phyloP scores from a whole-genome alignment of 2,329 filamentous ascomycete species.

The Capronia coronata region DNA sequence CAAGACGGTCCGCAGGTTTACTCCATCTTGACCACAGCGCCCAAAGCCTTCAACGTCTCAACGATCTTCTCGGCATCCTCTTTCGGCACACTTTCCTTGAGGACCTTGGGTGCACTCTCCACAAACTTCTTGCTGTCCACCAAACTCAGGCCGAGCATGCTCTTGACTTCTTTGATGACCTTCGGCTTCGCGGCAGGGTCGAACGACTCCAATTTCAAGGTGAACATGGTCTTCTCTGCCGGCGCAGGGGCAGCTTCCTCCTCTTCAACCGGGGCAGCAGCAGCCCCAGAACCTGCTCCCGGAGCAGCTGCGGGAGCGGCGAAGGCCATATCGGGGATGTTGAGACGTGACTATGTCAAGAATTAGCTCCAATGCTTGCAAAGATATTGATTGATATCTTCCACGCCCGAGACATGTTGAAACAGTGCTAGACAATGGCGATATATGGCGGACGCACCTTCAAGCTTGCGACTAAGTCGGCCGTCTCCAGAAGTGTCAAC shows the following conservation, averaged over 20 bases:
- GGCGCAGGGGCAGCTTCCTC: conserved; percentile 82
- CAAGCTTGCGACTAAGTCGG: conserved; percentile 85
- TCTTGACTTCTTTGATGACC: conserved; percentile 99
- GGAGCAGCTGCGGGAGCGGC: conserved; percentile 71
- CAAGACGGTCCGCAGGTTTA: conserved; percentile 35
- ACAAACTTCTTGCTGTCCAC: conserved; percentile 99
- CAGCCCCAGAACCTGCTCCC: conserved; percentile 41
- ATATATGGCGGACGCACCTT: conserved; percentile 61
- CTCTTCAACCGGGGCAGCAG: conserved; percentile 59
- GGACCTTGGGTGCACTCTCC: conserved; percentile 87
- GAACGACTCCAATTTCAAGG: conserved; percentile 84
- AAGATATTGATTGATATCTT: neutral
- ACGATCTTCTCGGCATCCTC: conserved; percentile 99
- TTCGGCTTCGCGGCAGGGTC: conserved; percentile 89
- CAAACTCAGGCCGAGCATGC: conserved; percentile 84
- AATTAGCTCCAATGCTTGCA: neutral
- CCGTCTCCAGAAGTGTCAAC: conserved; percentile 95
- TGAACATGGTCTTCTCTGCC: conserved; percentile 95
- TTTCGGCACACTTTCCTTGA: conserved; percentile 99
- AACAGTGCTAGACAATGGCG: neutral
- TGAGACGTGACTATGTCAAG: conserved; percentile 68
- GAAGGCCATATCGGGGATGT: conserved; percentile 96
- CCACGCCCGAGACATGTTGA: neutral
- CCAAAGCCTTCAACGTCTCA: conserved; percentile 84
- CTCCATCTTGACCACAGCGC: conserved; percentile 85